A percentile compares a stretch with the other conserved stretches of the same genome.
These are phyloP conservation scores for Cladosporium sp. DNA, from an alignment of 2,329 filamentous ascomycete genomes.

Conservation along the genomic window DNA sequence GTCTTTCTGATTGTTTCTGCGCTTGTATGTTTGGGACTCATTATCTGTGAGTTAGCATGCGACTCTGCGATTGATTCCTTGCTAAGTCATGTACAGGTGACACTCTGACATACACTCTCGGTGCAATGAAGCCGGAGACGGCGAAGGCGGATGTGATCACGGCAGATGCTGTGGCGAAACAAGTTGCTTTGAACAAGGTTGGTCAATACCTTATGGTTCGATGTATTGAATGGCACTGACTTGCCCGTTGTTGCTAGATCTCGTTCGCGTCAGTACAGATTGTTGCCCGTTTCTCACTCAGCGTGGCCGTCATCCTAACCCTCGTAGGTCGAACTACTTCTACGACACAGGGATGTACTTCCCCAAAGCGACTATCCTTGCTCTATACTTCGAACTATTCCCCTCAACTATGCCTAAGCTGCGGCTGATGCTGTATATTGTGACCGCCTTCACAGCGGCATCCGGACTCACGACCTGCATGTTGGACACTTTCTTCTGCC, in stretches of 20 bases:
- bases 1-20: neutral
- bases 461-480: neutral
- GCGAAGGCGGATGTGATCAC: neutral
- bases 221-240: no score
- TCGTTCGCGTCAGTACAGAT: neutral
- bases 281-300: neutral
- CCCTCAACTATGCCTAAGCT: neutral
- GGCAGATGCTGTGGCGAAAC: neutral
- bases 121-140: neutral
- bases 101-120: neutral
- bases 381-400: neutral
- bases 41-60: neutral
- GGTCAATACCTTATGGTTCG: no score
- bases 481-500: neutral
- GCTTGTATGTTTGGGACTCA: neutral
- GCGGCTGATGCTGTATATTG: neutral
- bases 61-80: no score
- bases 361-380: neutral
- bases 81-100: neutral
- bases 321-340: slow-evolving; percentile 3
- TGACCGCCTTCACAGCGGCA: neutral
- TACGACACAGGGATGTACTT: slow-evolving; percentile 3
- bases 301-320: no score
- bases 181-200: neutral
- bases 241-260: neutral